These are phyloP conservation scores for Vigna nakashimae DNA, from an alignment of 306 rosid species.

Conservation along the genomic window DNA sequence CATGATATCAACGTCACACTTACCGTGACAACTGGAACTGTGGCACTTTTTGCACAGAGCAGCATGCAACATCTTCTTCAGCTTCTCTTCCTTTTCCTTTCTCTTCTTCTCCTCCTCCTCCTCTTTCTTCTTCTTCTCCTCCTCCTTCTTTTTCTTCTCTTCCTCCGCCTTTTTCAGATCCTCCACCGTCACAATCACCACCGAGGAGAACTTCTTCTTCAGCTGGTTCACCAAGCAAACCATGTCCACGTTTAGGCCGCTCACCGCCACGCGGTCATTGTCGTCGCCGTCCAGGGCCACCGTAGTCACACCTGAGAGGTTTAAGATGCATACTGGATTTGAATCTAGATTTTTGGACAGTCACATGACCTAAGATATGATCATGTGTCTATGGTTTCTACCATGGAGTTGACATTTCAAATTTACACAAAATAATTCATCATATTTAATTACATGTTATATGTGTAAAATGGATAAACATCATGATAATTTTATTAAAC, in stretches of 20 bases:
- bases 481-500: no score
- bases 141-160: slow-evolving; percentile 4
- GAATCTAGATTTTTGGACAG: neutral
- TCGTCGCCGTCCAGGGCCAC: slow-evolving; percentile 54
- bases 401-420: neutral
- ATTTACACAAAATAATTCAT: no score
- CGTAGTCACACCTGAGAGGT: slow-evolving; percentile 51
- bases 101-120: neutral
- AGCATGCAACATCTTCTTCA: neutral
- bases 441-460: no score
- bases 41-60: neutral
- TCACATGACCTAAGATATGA: neutral
- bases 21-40: neutral
- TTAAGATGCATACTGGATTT: neutral
- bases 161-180: slow-evolving; percentile 18
- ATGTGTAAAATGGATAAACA: neutral
- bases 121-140: neutral
- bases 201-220: slow-evolving; percentile 44
- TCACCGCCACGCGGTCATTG: slow-evolving; percentile 45
- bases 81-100: neutral
- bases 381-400: neutral
- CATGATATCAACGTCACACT: neutral
- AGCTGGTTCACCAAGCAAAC: slow-evolving; percentile 35
- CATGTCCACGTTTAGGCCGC: slow-evolving; percentile 41
- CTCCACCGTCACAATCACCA: slow-evolving; percentile 39